phyloP scores from a whole-genome alignment of 2,329 filamentous ascomycete species.

The Pseudocercospora ulei region DNA sequence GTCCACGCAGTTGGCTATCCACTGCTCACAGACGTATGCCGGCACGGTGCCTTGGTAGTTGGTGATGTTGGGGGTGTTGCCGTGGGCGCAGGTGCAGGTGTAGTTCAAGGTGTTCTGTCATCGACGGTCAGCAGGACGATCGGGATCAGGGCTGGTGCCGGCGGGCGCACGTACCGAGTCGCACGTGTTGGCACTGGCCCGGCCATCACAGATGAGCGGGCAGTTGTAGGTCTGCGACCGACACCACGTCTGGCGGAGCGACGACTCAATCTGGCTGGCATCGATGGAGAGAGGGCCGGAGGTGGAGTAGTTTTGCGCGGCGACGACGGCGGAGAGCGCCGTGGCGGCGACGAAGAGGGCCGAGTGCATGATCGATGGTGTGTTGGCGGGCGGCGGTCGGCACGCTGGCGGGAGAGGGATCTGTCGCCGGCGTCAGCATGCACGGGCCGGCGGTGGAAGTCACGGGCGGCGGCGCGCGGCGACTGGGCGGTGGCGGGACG shows the following conservation, averaged over 20 bases:
- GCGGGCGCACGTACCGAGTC: slow-evolving; percentile 41
- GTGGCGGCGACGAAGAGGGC: slow-evolving; percentile 41
- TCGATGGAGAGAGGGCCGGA: slow-evolving; percentile 38
- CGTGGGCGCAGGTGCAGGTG: slow-evolving; percentile 51
- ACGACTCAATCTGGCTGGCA: slow-evolving; percentile 35
- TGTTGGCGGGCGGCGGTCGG: slow-evolving; percentile 21
- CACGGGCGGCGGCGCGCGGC: not conserved
- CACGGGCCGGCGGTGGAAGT: not conserved
- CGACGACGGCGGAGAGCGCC: slow-evolving; percentile 40
- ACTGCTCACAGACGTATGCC: slow-evolving; percentile 50
- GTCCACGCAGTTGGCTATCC: slow-evolving; percentile 39
- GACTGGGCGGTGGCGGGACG: not conserved
- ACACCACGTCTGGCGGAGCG: slow-evolving; percentile 47
- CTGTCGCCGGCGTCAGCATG: slow-evolving; percentile 13
- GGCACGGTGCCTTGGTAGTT: slow-evolving; percentile 52
- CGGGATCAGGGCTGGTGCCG: not conserved
- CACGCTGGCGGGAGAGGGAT: slow-evolving; percentile 9
- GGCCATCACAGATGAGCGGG: slow-evolving; percentile 49
- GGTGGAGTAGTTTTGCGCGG: slow-evolving; percentile 38
- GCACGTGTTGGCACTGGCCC: slow-evolving; percentile 46
- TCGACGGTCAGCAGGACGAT: slow-evolving; percentile 3
- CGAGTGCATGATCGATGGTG: slow-evolving; percentile 40
- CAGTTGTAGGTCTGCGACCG: slow-evolving; percentile 51
- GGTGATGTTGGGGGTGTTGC: slow-evolving; percentile 46
- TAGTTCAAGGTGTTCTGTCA: slow-evolving; percentile 42